Evolutionary conservation across 2,329 filamentous ascomycete species (phyloP), one percentile per base, ranked within the genome.

Genomic region (Ascochyta rabiei): DNA sequence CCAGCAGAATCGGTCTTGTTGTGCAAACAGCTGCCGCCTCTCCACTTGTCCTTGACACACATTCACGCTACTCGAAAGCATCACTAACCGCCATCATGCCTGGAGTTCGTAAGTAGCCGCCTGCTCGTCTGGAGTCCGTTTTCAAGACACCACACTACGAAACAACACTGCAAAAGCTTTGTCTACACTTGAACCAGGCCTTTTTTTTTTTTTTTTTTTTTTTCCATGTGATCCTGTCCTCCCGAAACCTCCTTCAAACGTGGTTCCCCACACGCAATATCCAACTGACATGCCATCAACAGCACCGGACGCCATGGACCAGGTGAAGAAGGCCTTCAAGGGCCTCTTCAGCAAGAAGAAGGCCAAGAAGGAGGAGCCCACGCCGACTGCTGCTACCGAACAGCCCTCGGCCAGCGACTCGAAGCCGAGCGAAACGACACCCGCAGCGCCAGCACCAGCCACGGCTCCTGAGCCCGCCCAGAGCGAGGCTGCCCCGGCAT

Each of bases 251-350:
- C 5, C 30, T 10, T n/a, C 30, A 10, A 8, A 6, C 13, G 5
- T 4, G 4, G n/a, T 15, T 3, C 30, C 12, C 30, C n/a, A 33
- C 30, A n/a, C 5, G 5, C 3, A 7, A 3, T 15, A 15, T 33
- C 5, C 30, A n/a, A n/a, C 52, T 55, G 24, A 55, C 52, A 41
- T 46, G 30, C 4, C 23, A 46, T 30, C 26, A 24, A 44, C 35
- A 76, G 73, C 74, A 44, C 74, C 63, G 43, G 72, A 76, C 55
- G 71, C 73, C 40, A 47, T 73, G 49, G 61, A 69, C 45, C 68
- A 67, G 56, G 56, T 73, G 63, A 76, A 76, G 70, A 73, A 73
- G 64, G 63, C 64, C 58, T 65, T 75, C 60, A 76, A 74, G 66
- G 61, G 67, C 53, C 55, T 75, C 56, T 75, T 76, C 57, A 44